Evolutionary conservation across 2,329 filamentous ascomycete species (phyloP), one percentile per base, ranked within the genome.

Genomic region (Colletotrichum brevisporum): DNA sequence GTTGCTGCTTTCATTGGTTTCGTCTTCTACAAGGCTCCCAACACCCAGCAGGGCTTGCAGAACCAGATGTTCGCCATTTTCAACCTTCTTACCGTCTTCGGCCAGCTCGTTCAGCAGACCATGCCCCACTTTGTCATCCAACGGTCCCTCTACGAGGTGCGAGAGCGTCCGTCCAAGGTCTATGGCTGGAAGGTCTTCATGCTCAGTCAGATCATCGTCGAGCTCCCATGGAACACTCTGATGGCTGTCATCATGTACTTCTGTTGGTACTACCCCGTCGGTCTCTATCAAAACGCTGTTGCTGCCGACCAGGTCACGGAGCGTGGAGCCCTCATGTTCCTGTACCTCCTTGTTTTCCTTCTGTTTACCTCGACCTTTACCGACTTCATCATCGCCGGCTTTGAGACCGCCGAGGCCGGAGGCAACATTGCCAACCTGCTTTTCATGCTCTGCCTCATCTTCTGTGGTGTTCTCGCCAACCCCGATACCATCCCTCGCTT

Each of bases 41-140:
- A 91, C 80, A 90, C 89, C 10, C 87, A 91, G 50, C 92, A 94
- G 76, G 94, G 94, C 61, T 84, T 97, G 13, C 92, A 95, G 80
- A 95, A 96, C 81, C 92, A 95, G 74, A 91, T 95, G 85, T 97
- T 97, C 78, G 88, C 90, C 76, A 92, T 96, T 72, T 97, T 97
- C 86, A 92, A 95, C 86, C 82, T 95, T 65, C 84, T 92, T 67
- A 95, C 91, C 51, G 89, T 97, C 76, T 97, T 97, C 77, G 92
- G 92, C 71, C 91, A 94, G 75, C 85, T 95, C 41, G 88, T 92
- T 4, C 91, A 94, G 77, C 92, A 94, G 75, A 92, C 92, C 48
- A 95, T 96, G 92, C 94, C 94, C 1, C 91, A 94, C 74, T 97
- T 97, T 74, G 91, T 96, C 74, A 90, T 91, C 26, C 93, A 96